phyloP scores from a whole-genome alignment of 441 rosid species.

The Hura crepitans region DNA sequence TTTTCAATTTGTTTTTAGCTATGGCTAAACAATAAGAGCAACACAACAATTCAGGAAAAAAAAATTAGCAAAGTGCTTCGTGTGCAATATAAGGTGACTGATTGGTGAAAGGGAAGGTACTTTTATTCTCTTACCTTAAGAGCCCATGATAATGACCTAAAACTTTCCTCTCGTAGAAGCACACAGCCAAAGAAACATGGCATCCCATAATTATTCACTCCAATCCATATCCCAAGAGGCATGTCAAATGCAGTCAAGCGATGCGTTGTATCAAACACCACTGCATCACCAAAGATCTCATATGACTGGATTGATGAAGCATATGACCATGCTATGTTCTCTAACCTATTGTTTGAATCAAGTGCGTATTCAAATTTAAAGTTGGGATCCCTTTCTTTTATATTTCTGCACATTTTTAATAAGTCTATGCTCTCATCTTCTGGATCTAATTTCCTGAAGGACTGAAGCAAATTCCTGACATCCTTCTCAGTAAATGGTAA shows the following conservation, averaged over 20 bases:
- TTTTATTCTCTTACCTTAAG: conserved; percentile 58
- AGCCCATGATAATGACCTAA: conserved; percentile 86
- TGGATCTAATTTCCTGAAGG: conserved; percentile 73
- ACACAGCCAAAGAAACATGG: conserved; percentile 96
- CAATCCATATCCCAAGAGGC: conserved; percentile 97
- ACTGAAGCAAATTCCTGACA: conserved; percentile 92
- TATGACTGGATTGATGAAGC: conserved; percentile 83
- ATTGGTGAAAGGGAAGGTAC: conserved; percentile 7
- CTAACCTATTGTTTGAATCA: conserved; percentile 65
- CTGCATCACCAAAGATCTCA: conserved; percentile 90
- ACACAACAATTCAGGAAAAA: conserved; percentile 10
- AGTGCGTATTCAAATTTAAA: conserved; percentile 73
- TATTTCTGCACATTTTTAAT: conserved; percentile 81
- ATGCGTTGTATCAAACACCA: conserved; percentile 91
- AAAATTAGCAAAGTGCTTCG: neutral
- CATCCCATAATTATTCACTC: conserved; percentile 89
- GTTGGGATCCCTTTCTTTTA: conserved; percentile 85
- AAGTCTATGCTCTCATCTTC: conserved; percentile 88
- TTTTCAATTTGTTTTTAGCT: neutral
- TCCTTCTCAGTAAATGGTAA: conserved; percentile 94
- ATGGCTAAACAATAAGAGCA: conserved; percentile 9
- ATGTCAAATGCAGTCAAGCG: conserved; percentile 82
- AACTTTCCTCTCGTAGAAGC: conserved; percentile 74
- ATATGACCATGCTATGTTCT: conserved; percentile 94
- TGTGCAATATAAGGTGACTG: conserved; percentile 4